Evolutionary conservation across 495 filamentous ascomycete genomes (phyloP), one percentile per base, ranked within the genome.

Genomic region (Xylaria longipes): DNA sequence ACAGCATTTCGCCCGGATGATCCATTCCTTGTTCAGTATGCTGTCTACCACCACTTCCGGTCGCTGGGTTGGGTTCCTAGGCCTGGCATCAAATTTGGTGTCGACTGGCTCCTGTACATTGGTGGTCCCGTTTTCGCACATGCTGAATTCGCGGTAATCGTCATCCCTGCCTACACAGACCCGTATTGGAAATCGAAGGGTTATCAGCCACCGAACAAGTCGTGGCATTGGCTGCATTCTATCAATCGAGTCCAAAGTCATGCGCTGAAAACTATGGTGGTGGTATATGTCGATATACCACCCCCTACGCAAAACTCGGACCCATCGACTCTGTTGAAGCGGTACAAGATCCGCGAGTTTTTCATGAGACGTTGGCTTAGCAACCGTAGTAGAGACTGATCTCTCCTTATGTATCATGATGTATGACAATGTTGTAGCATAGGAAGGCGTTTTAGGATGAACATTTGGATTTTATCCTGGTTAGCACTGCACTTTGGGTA

Each of bases 31-130:
- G 77, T 96, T 29, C 90, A 91, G 43, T 99, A 98, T 77, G 88
- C 89, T 39, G 92, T 92, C 17, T 99, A 97, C 76, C 96, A 99
- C 76, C 96, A 99, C 80, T 99, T 96, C 82, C 93, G 96, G 31
- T 97, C 94, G 8, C 87, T 98, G 0, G 96, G 96, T 58, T 99
- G 96, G 96, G 93, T 97, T n/a, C 90, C 95, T 1, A 92, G 97
- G 22, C 89, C 92, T 31, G 96, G 97, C 50, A 89, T 97, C 74
- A 99, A 99, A 80, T 99, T 99, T 77, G 93, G 91, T 67, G 92
- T 93, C 33, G 97, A 99, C 80, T 97, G 91, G 82, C 85, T 99
- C 29, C 87, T 99, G 31, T 99, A 99, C 82, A 90, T 94, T 70
- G 91, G 94, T n/a, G 96, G 96, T 0, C 96, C 97, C 0, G 95